These are phyloP conservation scores for Coelastrella sp. DNA, from an alignment of 139 green algal species.

Conservation along the genomic window DNA sequence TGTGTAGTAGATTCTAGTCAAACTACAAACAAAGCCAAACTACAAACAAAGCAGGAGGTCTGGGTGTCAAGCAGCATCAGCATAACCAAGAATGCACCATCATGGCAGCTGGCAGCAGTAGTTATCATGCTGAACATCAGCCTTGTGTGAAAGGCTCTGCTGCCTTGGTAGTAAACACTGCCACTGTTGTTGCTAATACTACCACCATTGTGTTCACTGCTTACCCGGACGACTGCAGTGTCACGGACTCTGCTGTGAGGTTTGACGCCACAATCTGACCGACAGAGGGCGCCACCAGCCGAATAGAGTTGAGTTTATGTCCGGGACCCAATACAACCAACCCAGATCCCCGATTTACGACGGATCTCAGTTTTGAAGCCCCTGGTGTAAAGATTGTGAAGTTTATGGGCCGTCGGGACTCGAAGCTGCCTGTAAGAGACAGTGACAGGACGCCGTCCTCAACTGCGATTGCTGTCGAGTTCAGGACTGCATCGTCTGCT, in stretches of 20 bases:
- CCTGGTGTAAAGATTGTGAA: conserved; percentile 4
- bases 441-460: conserved; percentile 28
- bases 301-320: neutral
- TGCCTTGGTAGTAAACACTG: no score
- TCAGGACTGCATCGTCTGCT: conserved; percentile 14
- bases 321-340: conserved; percentile 13
- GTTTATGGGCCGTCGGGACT: conserved; percentile 28
- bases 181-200: no score
- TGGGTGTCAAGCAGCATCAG: no score
- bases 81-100: no score
- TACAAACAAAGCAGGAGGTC: no score
- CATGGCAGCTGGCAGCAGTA: no score
- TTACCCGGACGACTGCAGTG: neutral
- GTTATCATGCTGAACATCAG: no score
- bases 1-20: no score
- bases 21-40: no score
- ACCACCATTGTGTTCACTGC: no score
- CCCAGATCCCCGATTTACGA: conserved; percentile 18
- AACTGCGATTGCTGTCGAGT: neutral
- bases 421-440: conserved; percentile 26
- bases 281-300: neutral
- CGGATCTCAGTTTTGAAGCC: neutral
- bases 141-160: no score
- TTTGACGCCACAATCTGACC: conserved; percentile 21
- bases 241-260: neutral